Base-by-base conservation (phyloP, 495 filamentous ascomycete genomes). In the Bacidia rubella region DNA sequence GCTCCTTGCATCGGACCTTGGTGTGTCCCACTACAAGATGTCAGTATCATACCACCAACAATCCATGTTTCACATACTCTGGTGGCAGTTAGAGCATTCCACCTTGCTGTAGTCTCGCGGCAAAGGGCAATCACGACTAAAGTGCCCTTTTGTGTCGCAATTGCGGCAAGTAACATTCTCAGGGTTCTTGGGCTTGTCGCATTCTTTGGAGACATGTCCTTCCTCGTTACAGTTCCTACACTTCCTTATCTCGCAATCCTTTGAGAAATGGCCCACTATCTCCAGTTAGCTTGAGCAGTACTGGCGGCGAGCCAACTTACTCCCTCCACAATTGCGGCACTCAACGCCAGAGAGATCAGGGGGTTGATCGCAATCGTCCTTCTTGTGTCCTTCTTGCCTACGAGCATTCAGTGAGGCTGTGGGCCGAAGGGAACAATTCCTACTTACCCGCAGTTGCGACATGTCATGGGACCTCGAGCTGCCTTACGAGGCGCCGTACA, bases 381-480 rank as follows among this genome's bases (percentile, higher is more conserved):
- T 68, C 15, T 66, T 71, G 55, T 87, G 84, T 2, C 78, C 76
- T 24, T 71, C 69, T 53, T 82, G 63, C 29, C 72, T 73, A 46
- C n/a, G 54, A 21, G 1, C 43, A 48, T 26, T 57, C 60, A 27
- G 69, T 32, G 44, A 20, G 20, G 19, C 11, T 17, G 7, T 39
- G 25, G 47, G 20, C 53, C 43, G 25, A 27, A 49, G 15, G 15
- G 9, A 15, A 35, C 11, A 24, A 11, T 29, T 24, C 12, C 10
- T 41, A 71, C 75, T 50, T 72, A 80, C 76, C 80, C 79, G 75
- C 90, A 96, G 63, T 95, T 95, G 57, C 80, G 81, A 70, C 90
- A 96, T 17, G 77, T 80, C 55, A 74, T 79, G 52, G 70, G 75
- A 62, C 47, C 47, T 3, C 29, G 24, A 2, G 19, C 29, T 17